Evolutionary conservation across 2,329 filamentous ascomycete species (phyloP).

Genomic region (Coniochaeta sp.): DNA sequence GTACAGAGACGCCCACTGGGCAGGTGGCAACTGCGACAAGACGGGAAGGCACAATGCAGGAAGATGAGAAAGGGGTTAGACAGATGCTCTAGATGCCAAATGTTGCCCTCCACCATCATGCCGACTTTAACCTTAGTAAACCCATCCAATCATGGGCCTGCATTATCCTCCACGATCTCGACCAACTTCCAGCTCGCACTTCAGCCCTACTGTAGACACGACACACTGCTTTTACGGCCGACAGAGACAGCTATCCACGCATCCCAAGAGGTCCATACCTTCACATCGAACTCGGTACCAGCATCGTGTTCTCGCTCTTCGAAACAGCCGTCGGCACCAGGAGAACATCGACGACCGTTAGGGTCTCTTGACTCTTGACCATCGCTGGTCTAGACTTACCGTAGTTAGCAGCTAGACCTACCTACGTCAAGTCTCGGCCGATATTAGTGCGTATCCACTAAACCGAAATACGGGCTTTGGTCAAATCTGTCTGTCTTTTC

Average conservation of each 20-base stretch:
- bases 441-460: not conserved
- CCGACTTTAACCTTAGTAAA: slow-evolving; percentile 3
- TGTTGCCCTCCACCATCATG: not conserved
- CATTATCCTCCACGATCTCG: not conserved
- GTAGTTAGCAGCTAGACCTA: too few relatives aligned
- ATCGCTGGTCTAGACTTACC: too few relatives aligned
- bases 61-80: not conserved
- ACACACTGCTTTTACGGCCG: too few relatives aligned
- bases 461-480: not conserved
- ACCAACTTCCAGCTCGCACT: not conserved
- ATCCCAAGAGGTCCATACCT: not conserved
- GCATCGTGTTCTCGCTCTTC: not conserved
- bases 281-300: not conserved
- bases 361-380: too few relatives aligned
- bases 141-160: not conserved
- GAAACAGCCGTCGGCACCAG: not conserved
- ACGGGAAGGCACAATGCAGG: not conserved
- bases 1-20: not conserved
- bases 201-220: not conserved
- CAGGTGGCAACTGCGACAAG: not conserved
- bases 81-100: not conserved
- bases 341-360: too few relatives aligned
- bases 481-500: not conserved
- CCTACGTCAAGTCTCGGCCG: too few relatives aligned
- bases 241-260: too few relatives aligned